Percentiles rank a stretch among this genome's conserved stretches.
Conservation (phyloP, 1,139 yeast species). For the Kurtzmaniella quercitrusa region DNA sequence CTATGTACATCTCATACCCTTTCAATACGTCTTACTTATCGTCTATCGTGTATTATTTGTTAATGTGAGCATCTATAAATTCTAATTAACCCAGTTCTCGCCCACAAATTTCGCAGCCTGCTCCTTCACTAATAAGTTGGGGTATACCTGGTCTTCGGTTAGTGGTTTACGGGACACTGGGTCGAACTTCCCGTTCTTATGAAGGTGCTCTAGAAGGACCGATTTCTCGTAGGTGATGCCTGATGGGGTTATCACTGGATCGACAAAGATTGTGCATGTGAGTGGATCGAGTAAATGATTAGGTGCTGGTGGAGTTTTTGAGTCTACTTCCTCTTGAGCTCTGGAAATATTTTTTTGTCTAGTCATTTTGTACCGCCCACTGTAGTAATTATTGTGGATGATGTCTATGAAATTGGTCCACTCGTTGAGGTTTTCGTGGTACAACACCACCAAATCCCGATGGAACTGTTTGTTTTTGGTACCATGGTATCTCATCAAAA, state of each 20-base stretch:
- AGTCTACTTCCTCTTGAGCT: neutral
- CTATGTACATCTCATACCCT: too few species aligned
- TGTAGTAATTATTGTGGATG: conserved; percentile 19
- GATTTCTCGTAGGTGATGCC: conserved; percentile 47
- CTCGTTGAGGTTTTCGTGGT: conserved; percentile 17
- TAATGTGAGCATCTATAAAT: too few species aligned
- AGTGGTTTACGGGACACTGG: conserved; percentile 29
- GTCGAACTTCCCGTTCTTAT: conserved; percentile 14
- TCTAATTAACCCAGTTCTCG: neutral
- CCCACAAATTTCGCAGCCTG: conserved; percentile 28
- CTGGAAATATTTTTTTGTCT: neutral
- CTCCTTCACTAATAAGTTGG: conserved; percentile 39
- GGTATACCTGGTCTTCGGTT: conserved; percentile 34
- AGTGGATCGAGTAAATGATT: conserved; percentile 45
- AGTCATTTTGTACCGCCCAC: conserved; percentile 11
- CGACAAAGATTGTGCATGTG: conserved; percentile 38
- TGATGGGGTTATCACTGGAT: conserved; percentile 48
- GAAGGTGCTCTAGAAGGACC: conserved; percentile 33
- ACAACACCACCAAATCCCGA: conserved; percentile 13
- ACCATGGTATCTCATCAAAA: conserved; percentile 11
- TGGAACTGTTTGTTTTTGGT: conserved; percentile 13
- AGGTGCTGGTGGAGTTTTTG: conserved; percentile 22
- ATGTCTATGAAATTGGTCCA: conserved; percentile 18
- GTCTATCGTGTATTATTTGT: too few species aligned
- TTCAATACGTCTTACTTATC: too few species aligned